phyloP scores from a whole-genome alignment of 164 flowering plant species.

The Dillenia suffruticosa region DNA sequence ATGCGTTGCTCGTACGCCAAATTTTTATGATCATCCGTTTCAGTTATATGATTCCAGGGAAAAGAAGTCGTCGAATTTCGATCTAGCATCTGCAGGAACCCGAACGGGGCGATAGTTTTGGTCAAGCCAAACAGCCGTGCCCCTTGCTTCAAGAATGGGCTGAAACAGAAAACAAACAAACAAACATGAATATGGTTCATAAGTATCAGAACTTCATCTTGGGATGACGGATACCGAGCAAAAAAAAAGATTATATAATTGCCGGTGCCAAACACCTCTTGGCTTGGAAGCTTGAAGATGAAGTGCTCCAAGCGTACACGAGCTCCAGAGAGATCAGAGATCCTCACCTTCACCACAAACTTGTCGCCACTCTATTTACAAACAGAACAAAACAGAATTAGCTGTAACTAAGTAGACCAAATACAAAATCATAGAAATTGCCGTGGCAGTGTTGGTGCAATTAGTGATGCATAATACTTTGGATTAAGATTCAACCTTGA shows the following conservation, averaged over 20 bases:
- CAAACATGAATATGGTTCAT: not conserved
- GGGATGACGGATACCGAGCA: not conserved
- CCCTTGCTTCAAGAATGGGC: constrained; percentile 81
- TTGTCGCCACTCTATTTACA: constrained; percentile 69
- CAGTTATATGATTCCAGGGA: too few species aligned
- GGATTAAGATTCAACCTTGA: not conserved
- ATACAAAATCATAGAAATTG: not conserved
- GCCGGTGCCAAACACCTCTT: constrained; percentile 46
- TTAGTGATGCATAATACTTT: not conserved
- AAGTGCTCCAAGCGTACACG: constrained; percentile 75
- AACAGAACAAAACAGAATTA: too few species aligned
- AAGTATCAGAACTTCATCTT: not conserved
- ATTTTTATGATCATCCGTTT: too few species aligned
- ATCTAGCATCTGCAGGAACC: constrained; percentile 57
- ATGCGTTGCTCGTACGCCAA: too few species aligned
- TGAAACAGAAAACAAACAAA: constrained; percentile 11
- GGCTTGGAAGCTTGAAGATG: constrained; percentile 73
- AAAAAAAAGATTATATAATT: not conserved
- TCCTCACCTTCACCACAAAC: constrained; percentile 79
- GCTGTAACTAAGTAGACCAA: too few species aligned
- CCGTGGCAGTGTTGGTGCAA: not conserved
- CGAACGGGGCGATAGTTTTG: constrained; percentile 75
- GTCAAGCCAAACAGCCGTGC: constrained; percentile 77
- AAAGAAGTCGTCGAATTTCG: constrained; percentile 55
- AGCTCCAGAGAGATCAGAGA: constrained; percentile 70